Evolutionary conservation across 2,329 filamentous ascomycete genomes (phyloP).

Genomic region (Cercospora sp.): DNA sequence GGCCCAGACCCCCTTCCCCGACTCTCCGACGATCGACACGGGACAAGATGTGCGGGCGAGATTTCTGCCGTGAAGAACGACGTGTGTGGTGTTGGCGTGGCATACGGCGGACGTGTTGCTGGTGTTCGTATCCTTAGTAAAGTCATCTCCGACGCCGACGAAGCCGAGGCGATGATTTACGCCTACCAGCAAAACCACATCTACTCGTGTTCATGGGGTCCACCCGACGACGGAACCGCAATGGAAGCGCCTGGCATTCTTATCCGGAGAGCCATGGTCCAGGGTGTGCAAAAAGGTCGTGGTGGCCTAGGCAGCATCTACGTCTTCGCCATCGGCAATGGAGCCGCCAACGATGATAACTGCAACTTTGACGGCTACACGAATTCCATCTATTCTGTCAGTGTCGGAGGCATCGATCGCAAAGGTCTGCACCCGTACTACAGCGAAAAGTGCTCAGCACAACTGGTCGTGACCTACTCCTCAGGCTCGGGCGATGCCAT

Average conservation of each 20-base stretch:
- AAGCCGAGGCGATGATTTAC: constrained; percentile 90
- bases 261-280: constrained; percentile 86
- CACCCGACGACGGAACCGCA: constrained; percentile 84
- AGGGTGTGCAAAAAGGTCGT: constrained; percentile 85
- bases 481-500: constrained; percentile 87
- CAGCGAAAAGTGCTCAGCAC: constrained; percentile 92
- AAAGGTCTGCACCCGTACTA: constrained; percentile 90
- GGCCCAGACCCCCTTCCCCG: constrained; percentile 74
- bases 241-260: constrained; percentile 93
- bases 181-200: constrained; percentile 89
- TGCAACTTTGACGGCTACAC: constrained; percentile 99
- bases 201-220: constrained; percentile 98
- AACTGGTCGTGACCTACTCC: constrained; percentile 94
- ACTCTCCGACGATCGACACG: constrained; percentile 83
- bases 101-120: constrained; percentile 86
- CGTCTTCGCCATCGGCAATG: constrained; percentile 96
- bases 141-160: constrained; percentile 86
- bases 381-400: constrained; percentile 98
- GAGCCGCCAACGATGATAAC: constrained; percentile 82
- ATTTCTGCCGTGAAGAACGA: constrained; percentile 89
- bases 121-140: constrained; percentile 92
- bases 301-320: constrained; percentile 83
- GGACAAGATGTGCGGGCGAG: constrained; percentile 92
- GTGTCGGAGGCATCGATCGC: constrained; percentile 87
- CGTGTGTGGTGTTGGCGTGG: constrained; percentile 92